Evolutionary conservation across 2,329 filamentous ascomycete genomes (phyloP).

Genomic region (Saccharata proteae): DNA sequence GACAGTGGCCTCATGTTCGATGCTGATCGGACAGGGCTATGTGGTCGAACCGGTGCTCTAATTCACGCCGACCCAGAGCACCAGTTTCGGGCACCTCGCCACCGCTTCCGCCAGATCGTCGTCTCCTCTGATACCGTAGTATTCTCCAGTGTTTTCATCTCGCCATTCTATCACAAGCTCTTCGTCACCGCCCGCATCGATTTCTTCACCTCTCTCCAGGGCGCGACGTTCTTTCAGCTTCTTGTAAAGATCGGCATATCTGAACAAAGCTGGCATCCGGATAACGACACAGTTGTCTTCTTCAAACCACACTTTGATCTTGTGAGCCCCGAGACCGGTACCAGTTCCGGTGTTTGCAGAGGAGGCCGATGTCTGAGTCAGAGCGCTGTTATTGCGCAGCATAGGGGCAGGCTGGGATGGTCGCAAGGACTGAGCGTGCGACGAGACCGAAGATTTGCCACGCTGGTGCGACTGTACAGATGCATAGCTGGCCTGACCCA

Average conservation of each 20-base stretch:
- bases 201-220: slow-evolving; percentile 37
- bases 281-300: slow-evolving; percentile 79
- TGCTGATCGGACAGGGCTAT: too few species aligned
- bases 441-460: slow-evolving; percentile 6
- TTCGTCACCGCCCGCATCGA: slow-evolving; percentile 40
- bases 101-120: slow-evolving; percentile 71
- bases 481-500: slow-evolving; percentile 17
- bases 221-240: slow-evolving; percentile 79
- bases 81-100: slow-evolving; percentile 71
- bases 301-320: slow-evolving; percentile 91
- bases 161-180: slow-evolving; percentile 72
- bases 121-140: slow-evolving; percentile 64
- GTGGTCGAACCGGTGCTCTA: too few species aligned
- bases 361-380: slow-evolving; percentile 20
- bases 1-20: too few species aligned
- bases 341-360: slow-evolving; percentile 9
- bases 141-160: slow-evolving; percentile 67
- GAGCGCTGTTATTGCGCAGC: slow-evolving; percentile 24
- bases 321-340: slow-evolving; percentile 40
- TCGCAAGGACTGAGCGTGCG: background rate
- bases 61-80: slow-evolving; percentile 5
- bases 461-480: slow-evolving; percentile 6
- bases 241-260: slow-evolving; percentile 64
- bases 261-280: slow-evolving; percentile 70
- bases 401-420: slow-evolving; percentile 18